Evolutionary conservation across 371 early-diverging fungal genomes (phyloP).

Genomic region (Syncephalastrum sp.): DNA sequence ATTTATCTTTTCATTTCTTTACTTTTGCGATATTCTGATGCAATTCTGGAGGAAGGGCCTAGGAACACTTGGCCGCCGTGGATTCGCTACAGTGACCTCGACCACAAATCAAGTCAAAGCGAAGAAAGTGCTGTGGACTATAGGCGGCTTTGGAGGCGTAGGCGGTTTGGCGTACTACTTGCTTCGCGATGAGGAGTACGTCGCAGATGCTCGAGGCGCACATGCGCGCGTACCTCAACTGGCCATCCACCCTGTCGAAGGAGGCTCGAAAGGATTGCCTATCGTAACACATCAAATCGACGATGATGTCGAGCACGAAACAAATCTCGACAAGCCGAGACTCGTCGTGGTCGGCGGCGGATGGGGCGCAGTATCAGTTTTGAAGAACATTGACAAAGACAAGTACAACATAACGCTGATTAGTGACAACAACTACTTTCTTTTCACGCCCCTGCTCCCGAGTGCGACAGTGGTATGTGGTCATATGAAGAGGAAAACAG

Average conservation of each 20-base stretch:
- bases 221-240: slow-evolving; percentile 26
- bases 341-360: slow-evolving; percentile 78
- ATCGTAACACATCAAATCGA: slow-evolving; percentile 32
- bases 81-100: no score
- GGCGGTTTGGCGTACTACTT: slow-evolving; percentile 18
- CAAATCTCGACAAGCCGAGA: slow-evolving; percentile 42
- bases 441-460: slow-evolving; percentile 85
- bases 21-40: no score
- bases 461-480: slow-evolving; percentile 56
- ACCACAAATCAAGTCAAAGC: no score
- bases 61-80: no score
- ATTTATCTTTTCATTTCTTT: no score
- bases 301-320: slow-evolving; percentile 19
- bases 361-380: slow-evolving; percentile 67
- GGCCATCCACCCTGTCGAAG: slow-evolving; percentile 36
- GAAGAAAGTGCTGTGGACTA: no score
- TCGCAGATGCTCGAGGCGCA: slow-evolving; percentile 21
- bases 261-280: slow-evolving; percentile 37
- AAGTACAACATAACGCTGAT: slow-evolving; percentile 77
- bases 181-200: slow-evolving; percentile 19
- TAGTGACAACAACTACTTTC: slow-evolving; percentile 75
- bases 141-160: background rate
- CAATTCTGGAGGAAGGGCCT: no score
- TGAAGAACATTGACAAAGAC: slow-evolving; percentile 63
- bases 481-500: no score